Conservation (phyloP, 768 basidiomycete genomes). For the Antrodiella citrinella region DNA sequence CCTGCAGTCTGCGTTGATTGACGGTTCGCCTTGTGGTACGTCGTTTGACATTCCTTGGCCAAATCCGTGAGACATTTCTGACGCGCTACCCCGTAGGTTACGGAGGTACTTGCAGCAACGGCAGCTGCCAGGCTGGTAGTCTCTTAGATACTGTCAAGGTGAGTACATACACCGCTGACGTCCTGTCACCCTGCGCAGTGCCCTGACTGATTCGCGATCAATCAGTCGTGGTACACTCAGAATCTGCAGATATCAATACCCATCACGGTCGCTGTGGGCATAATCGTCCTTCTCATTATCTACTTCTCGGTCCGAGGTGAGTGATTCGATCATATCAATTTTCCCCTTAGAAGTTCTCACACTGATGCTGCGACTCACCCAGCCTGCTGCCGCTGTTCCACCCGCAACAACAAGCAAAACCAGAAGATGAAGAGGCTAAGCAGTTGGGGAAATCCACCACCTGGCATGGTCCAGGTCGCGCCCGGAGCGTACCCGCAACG, state of each 20-base stretch:
- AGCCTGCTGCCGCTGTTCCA: background rate
- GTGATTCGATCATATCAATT: too few relatives aligned
- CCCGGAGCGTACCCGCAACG: too few relatives aligned
- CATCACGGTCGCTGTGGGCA: slow-evolving; percentile 61
- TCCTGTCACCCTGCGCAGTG: slow-evolving; percentile 5
- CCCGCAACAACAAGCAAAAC: background rate
- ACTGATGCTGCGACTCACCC: background rate
- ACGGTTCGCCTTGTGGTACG: slow-evolving; percentile 80
- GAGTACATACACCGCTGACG: slow-evolving; percentile 11
- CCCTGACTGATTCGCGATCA: slow-evolving; percentile 1
- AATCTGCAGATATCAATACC: slow-evolving; percentile 79
- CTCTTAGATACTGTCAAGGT: slow-evolving; percentile 58
- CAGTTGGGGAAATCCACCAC: background rate
- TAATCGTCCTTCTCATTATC: slow-evolving; percentile 53
- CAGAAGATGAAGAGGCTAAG: background rate
- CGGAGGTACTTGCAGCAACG: slow-evolving; percentile 59
- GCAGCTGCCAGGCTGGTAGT: slow-evolving; percentile 53
- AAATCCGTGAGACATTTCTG: slow-evolving; percentile 1
- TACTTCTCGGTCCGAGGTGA: background rate
- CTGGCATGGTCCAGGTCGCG: background rate
- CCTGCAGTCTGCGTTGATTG: slow-evolving; percentile 62
- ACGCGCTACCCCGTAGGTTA: slow-evolving; percentile 40
- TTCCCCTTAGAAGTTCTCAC: too few relatives aligned
- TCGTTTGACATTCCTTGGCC: slow-evolving; percentile 13
- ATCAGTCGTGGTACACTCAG: slow-evolving; percentile 62